Conservation (phyloP, 257 asterid species). For the Solanum arcanum region DNA sequence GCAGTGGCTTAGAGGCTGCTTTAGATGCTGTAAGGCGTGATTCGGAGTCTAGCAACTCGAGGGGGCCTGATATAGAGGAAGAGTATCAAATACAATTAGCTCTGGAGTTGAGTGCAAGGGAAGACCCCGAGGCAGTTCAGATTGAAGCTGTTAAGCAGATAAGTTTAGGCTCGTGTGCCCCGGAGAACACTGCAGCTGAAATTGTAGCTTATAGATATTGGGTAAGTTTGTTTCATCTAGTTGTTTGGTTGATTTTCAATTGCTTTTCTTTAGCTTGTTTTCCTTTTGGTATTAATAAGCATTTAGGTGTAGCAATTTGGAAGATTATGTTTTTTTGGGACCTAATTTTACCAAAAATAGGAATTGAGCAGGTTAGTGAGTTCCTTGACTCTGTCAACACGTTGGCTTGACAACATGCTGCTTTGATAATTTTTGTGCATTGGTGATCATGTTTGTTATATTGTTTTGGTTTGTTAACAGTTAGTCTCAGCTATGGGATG, state of each 20-base stretch:
- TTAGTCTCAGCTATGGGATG: neutral
- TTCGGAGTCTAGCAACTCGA: constrained; percentile 49
- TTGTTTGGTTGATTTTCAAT: neutral
- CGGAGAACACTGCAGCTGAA: constrained; percentile 77
- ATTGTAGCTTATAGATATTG: constrained; percentile 78
- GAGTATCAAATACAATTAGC: constrained; percentile 93
- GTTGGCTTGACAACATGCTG: neutral
- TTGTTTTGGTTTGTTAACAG: neutral
- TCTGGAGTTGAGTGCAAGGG: constrained; percentile 87
- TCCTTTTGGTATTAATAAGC: neutral
- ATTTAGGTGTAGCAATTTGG: neutral
- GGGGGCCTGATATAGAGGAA: constrained; percentile 87
- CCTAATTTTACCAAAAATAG: neutral
- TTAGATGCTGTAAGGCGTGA: constrained; percentile 51
- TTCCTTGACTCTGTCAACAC: neutral
- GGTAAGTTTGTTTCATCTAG: constrained; percentile 34
- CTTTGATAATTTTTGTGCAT: neutral
- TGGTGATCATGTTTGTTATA: neutral
- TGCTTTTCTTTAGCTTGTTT: neutral
- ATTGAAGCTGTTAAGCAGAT: constrained; percentile 98
- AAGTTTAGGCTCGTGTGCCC: constrained; percentile 74
- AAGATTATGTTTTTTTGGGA: neutral
- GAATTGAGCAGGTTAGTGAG: neutral
- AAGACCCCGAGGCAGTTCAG: constrained; percentile 98
- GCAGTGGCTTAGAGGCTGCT: constrained; percentile 60